Base-by-base conservation (phyloP, 169 alveolate genomes). In the Plasmodium vinckei region DNA sequence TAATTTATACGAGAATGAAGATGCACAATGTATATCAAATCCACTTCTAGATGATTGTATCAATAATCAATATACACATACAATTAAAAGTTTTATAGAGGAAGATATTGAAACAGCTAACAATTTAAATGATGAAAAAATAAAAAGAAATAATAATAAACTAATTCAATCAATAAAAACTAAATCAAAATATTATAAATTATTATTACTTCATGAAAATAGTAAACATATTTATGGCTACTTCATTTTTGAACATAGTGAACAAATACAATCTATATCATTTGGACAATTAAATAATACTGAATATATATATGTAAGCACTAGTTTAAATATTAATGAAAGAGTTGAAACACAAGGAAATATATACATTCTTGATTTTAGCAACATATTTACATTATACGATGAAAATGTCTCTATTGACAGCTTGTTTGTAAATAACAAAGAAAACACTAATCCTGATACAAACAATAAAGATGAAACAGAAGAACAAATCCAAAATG, bases 21-120 rank as follows among this genome's bases (percentile, higher is more conserved):
- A 77, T 6, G 61, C 65, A n/a, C 63, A 63, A 21, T 77, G 88
- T 68, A 23, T 77, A 1, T 77, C 88, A 7, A 77, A 77, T 39
- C 69, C 51, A 0, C 46, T 46, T 56, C 33, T 77, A 7, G 59
- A 63, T 9, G 88, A 77, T 46, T 63, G 77, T 23, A 64, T 77
- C 63, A 77, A 77, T 56, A 77, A 64, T 47, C 88, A 77, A 15
- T 77, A 77, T 57, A 77, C 88, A 56, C 88, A 77, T 57, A 25
- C 49, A 56, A 13, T 77, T 15, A 77, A 77, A 46, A 21, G 88
- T 7, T 77, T 77, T 57, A 6, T 77, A 65, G 5, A 23, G 13
- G 21, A 9, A 2, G 12, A 64, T 39, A 51, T 15, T 23, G 88
- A 49, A 21, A 59, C 49, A 19, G 21, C 69, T 13, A 53, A 42